These are phyloP conservation scores for Gyromitra esculenta DNA, from an alignment of 2,329 filamentous ascomycete genomes.

Conservation along the genomic window DNA sequence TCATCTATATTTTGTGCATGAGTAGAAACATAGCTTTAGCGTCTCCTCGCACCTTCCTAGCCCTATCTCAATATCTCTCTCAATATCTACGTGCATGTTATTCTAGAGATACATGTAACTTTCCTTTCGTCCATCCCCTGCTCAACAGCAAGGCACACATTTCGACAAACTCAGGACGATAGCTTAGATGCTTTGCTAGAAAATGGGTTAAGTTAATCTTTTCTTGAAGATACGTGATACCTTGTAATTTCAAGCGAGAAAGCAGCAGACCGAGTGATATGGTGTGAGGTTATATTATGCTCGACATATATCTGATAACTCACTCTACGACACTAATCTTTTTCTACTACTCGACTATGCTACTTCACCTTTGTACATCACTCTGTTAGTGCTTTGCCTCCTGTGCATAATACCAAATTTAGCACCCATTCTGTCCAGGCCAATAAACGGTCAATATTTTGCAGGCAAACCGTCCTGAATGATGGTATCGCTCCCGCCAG, in stretches of 20 bases:
- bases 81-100: conserved; percentile 4
- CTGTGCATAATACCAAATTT: neutral
- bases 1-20: neutral
- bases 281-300: neutral
- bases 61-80: neutral
- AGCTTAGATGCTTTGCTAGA: neutral
- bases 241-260: neutral
- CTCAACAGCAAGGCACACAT: neutral
- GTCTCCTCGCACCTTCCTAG: neutral
- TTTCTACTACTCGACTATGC: too few relatives aligned
- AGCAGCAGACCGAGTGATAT: neutral
- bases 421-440: neutral
- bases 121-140: neutral
- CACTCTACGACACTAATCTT: neutral
- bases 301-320: neutral
- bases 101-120: neutral
- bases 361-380: too few relatives aligned
- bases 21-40: conserved; percentile 3
- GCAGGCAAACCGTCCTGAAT: conserved; percentile 38
- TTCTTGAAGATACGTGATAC: neutral
- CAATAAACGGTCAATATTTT: conserved; percentile 24
- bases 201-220: neutral
- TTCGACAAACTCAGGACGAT: neutral
- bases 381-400: too few relatives aligned
- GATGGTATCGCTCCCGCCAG: conserved; percentile 30